These are phyloP conservation scores for Elsinoe australis DNA, from an alignment of 2,329 filamentous ascomycete genomes.

Conservation along the genomic window DNA sequence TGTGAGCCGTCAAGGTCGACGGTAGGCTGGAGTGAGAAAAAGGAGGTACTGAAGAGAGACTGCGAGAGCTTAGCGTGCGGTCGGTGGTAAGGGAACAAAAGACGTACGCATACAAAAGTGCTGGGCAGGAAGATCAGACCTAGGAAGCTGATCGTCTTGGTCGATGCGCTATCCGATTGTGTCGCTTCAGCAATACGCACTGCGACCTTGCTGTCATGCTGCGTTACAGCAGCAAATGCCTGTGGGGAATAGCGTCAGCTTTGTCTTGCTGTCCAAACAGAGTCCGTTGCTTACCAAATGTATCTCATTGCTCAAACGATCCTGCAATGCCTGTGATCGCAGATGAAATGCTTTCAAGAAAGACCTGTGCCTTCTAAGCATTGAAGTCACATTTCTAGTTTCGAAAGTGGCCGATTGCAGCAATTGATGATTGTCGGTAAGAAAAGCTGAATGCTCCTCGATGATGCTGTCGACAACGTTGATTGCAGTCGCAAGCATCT, in stretches of 20 bases:
- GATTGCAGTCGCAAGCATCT: conserved; percentile 21
- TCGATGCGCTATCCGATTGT: conserved; percentile 21
- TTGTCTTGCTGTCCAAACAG: not conserved
- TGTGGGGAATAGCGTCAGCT: conserved; percentile 10
- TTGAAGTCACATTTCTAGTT: not conserved
- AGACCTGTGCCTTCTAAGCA: conserved; percentile 18
- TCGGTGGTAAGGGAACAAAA: no score
- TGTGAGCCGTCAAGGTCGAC: not conserved
- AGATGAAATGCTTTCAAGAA: conserved; percentile 22
- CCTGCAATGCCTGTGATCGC: conserved; percentile 22
- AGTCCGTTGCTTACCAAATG: conserved; percentile 20
- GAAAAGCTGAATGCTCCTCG: conserved; percentile 1
- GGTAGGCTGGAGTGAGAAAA: conserved; percentile 11
- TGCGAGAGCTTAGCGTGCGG: not conserved
- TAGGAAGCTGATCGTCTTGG: conserved; percentile 23
- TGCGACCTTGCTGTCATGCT: conserved; percentile 22
- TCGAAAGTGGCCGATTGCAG: not conserved
- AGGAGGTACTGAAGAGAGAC: conserved; percentile 20
- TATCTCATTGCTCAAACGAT: conserved; percentile 25
- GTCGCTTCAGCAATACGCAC: conserved; percentile 21
- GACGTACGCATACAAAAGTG: conserved; percentile 22
- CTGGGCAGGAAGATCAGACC: conserved; percentile 24
- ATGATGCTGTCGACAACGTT: conserved; percentile 21
- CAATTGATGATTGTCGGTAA: not conserved
- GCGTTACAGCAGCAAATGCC: conserved; percentile 24